phyloP scores from a whole-genome alignment of 768 basidiomycete species.

The Ephemerocybe angulata region DNA sequence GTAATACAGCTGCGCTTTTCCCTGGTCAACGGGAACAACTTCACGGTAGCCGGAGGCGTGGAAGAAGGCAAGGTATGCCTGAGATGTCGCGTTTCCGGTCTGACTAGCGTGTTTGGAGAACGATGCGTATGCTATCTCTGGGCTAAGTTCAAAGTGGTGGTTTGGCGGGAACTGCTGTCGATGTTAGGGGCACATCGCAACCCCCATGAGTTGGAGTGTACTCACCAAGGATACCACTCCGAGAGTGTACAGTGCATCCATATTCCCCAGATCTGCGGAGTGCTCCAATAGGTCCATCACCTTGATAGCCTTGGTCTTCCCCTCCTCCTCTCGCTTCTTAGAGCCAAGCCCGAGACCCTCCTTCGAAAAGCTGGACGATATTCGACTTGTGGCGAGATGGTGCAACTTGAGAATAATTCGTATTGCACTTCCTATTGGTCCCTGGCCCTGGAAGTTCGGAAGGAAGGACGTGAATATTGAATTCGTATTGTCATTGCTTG shows the following conservation, averaged over 20 bases:
- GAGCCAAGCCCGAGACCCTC: conserved; percentile 37
- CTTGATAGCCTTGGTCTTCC: conserved; percentile 70
- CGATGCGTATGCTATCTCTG: conserved; percentile 58
- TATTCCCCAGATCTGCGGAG: conserved; percentile 74
- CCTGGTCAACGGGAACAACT: conserved; percentile 62
- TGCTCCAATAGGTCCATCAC: conserved; percentile 77
- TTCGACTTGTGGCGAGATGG: conserved; percentile 48
- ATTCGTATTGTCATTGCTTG: conserved; percentile 36
- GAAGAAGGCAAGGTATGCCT: conserved; percentile 84
- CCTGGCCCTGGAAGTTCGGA: conserved; percentile 72
- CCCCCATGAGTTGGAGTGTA: conserved; percentile 3
- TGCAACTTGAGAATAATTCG: conserved; percentile 67
- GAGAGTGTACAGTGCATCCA: conserved; percentile 67
- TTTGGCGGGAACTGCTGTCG: conserved; percentile 67
- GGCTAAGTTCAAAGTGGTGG: conserved; percentile 57
- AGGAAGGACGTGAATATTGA: conserved; percentile 64
- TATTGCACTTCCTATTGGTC: conserved; percentile 65
- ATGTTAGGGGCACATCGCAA: not conserved
- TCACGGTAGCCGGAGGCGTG: conserved; percentile 79
- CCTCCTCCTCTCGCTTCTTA: conserved; percentile 62
- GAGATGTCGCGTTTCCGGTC: conserved; percentile 84
- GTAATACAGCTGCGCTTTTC: conserved; percentile 85
- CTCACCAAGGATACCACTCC: conserved; percentile 66
- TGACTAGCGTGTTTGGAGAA: conserved; percentile 58
- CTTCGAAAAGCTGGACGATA: conserved; percentile 38